Base-by-base conservation (phyloP, 2,329 filamentous ascomycete genomes). In the Dactylellina haptotyla region DNA sequence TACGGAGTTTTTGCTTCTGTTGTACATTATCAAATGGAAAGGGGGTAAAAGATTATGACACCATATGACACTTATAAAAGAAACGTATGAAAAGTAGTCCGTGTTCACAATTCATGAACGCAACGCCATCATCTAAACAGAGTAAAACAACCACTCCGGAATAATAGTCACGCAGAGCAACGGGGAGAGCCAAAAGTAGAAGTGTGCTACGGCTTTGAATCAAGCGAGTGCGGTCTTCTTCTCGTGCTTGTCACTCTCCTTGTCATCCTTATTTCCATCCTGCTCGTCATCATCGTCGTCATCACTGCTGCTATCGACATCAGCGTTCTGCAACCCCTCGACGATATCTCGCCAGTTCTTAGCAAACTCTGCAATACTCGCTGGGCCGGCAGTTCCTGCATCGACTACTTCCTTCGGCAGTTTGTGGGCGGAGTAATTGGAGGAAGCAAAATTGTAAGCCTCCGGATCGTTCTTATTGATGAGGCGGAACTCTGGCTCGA, bases 361-460 rank as follows among this genome's bases (percentile, higher is more conserved):
- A 74, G 90, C 87, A 82, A 95, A 93, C 81, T 96, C 93, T 73
- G 89, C 85, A 83, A 98, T 85, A 0, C 90, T 90, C 2, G 90
- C 91, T 63, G 91, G 87, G 2, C 90, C 90, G 0, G 85, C 85
- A 76, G 86, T 78, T 76, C 87, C 86, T 18, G 88, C 88, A 77
- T 90, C 87, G 2, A 79, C 78, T 37, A 79, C 76, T 77, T 99
- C 95, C 80, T 89, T 93, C 0, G 95, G 95, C 77, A 99, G 83
- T 82, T 98, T 99, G 80, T 98, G 94, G 2, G 95, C 94, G 75
- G 93, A 97, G 81, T 96, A 98, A 78, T 94, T 91, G 0, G 92
- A 87, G 3, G 91, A 90, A 76, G 87, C 88, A 79, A 97, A 96
- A 77, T 90, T 90, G 79, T 92, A 95, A 0, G 93, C 93, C 73